Percentiles rank a stretch among this genome's conserved stretches.
These are phyloP conservation scores for Phytophthora sojae DNA, from an alignment of 352 stramenopile genomes.

Conservation along the genomic window DNA sequence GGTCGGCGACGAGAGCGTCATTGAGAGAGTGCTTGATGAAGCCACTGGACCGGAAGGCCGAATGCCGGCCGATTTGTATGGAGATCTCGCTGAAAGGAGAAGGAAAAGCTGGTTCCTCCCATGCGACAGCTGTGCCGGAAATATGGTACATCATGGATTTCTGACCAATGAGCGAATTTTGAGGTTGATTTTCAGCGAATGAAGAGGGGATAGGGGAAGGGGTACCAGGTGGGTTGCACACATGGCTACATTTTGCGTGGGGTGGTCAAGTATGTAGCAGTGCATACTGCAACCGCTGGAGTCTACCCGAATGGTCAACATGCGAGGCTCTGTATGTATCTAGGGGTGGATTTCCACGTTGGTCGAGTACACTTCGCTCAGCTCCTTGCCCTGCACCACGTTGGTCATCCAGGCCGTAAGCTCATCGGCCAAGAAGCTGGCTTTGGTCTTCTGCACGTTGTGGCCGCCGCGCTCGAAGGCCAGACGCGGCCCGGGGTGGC, in stretches of 20 bases:
- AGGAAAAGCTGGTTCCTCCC: conserved; percentile 20
- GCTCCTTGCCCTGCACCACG: conserved; percentile 26
- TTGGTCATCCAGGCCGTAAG: conserved; percentile 56
- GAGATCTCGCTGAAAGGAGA: not conserved
- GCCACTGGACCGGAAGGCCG: not conserved
- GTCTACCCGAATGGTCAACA: no score
- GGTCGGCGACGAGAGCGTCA: conserved; percentile 58
- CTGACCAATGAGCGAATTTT: conserved; percentile 15
- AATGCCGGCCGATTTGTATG: no score
- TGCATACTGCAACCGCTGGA: conserved; percentile 4
- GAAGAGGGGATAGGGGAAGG: conserved; percentile 4
- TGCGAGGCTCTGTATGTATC: not conserved
- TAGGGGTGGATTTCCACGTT: conserved; percentile 25
- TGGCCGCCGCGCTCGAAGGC: conserved; percentile 62
- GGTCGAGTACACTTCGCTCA: conserved; percentile 10
- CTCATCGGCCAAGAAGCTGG: conserved; percentile 43
- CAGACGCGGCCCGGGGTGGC: conserved; percentile 46
- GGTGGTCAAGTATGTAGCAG: conserved; percentile 15
- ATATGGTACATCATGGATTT: conserved; percentile 6
- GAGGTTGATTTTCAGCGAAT: conserved; percentile 10
- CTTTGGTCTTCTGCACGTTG: conserved; percentile 84
- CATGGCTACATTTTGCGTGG: conserved; percentile 7
- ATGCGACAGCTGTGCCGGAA: conserved; percentile 11
- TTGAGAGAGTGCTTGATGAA: conserved; percentile 7
- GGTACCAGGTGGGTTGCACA: not conserved